phyloP scores from a whole-genome alignment of 192 early-diverging fungal genomes.

The Phlyctochytrium planicorne region DNA sequence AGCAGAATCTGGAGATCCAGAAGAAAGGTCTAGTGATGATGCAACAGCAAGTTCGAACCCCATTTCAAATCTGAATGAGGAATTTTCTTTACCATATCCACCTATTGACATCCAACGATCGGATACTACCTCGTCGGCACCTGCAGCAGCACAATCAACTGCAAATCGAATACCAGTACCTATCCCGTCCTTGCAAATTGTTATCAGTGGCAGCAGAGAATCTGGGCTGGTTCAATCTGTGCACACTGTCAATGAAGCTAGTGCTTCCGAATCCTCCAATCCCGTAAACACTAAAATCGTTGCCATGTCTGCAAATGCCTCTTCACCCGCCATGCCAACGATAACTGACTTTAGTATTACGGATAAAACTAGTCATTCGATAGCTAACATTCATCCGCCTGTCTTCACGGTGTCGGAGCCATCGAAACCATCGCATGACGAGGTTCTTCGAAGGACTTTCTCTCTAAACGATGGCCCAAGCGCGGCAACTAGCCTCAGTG shows the following conservation, averaged over 20 bases:
- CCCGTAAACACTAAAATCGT: not conserved
- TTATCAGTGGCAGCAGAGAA: not conserved
- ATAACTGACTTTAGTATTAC: too few species aligned
- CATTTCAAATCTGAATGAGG: too few species aligned
- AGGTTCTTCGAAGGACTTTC: too few species aligned
- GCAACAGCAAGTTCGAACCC: not conserved
- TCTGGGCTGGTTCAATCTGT: not conserved
- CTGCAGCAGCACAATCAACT: too few species aligned
- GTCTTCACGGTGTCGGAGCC: not conserved
- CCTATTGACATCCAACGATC: too few species aligned
- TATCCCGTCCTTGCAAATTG: not conserved
- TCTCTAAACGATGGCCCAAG: not conserved
- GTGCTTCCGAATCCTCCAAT: not conserved
- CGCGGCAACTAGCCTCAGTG: not conserved
- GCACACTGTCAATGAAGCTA: not conserved
- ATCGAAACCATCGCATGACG: too few species aligned
- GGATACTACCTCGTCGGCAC: too few species aligned
- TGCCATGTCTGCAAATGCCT: not conserved
- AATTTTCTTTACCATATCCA: too few species aligned
- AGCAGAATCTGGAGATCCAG: too few species aligned
- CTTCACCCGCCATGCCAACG: too few species aligned
- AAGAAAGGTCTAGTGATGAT: not conserved
- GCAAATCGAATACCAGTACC: too few species aligned
- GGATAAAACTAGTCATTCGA: not conserved
- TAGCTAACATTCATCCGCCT: not conserved